Conservation (phyloP, 192 early-diverging fungal genomes). For the Chytriomyces confervae region DNA sequence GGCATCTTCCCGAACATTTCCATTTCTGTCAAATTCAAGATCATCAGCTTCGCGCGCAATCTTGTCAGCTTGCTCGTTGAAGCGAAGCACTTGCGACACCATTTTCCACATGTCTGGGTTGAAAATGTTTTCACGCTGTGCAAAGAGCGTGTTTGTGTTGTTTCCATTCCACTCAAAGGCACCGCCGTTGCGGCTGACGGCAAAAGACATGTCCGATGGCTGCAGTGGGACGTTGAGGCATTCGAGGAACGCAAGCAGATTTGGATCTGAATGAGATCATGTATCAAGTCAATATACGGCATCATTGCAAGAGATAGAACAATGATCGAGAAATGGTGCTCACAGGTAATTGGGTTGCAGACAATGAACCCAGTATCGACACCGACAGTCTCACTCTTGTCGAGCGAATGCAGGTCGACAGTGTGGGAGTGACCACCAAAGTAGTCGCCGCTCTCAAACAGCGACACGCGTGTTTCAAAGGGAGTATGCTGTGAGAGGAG, state of each 20-base stretch:
- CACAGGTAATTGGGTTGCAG: conserved; percentile 62
- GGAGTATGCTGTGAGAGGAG: conserved; percentile 31
- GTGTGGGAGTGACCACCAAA: conserved; percentile 72
- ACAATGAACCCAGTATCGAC: conserved; percentile 76
- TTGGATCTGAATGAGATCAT: conserved; percentile 49
- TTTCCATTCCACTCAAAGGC: conserved; percentile 69
- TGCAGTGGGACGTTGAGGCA: conserved; percentile 50
- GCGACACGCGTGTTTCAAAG: conserved; percentile 42
- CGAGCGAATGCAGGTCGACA: conserved; percentile 52
- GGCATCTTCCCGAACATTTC: conserved; percentile 19
- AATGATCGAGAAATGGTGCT: neutral
- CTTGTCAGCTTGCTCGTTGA: conserved; percentile 58
- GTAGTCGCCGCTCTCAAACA: conserved; percentile 60
- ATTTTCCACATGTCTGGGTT: conserved; percentile 56
- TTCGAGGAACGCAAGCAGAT: conserved; percentile 58
- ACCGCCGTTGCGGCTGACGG: conserved; percentile 65
- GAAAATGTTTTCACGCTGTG: conserved; percentile 49
- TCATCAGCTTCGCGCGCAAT: conserved; percentile 57
- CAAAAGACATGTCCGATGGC: conserved; percentile 63
- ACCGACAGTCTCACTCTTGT: conserved; percentile 41
- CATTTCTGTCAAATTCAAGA: conserved; percentile 37
- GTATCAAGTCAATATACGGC: neutral
- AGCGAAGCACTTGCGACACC: conserved; percentile 59
- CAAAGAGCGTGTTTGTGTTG: conserved; percentile 41
- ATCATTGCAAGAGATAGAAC: neutral